These are phyloP conservation scores for Clausena lansium DNA, from an alignment of 345 rosid species.

Conservation along the genomic window DNA sequence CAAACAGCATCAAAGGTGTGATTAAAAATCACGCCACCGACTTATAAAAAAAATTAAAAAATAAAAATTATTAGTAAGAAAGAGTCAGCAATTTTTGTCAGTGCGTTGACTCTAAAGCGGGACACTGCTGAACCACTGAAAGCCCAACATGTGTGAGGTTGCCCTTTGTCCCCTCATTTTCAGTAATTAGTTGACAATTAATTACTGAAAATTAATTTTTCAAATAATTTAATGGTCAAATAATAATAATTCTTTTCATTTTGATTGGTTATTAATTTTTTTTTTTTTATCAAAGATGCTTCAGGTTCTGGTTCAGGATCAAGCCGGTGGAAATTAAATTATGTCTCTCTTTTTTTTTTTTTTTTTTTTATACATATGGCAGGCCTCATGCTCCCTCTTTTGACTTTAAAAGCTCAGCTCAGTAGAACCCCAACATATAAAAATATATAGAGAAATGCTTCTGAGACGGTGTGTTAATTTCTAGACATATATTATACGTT, in stretches of 20 bases:
- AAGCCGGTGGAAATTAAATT: constrained; percentile 23
- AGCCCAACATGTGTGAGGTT: background rate
- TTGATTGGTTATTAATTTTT: background rate
- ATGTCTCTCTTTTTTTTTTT: too few species aligned
- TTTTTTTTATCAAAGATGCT: background rate
- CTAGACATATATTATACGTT: background rate
- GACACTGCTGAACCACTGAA: background rate
- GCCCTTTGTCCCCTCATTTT: background rate
- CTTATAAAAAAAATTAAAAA: too few species aligned
- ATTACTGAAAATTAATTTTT: background rate
- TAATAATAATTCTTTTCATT: background rate
- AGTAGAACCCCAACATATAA: background rate
- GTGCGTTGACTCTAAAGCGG: background rate
- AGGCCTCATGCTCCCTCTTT: background rate
- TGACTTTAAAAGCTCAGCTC: background rate
- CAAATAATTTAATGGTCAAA: background rate
- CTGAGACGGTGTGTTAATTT: background rate
- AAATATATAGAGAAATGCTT: too few species aligned
- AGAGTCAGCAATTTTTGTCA: background rate
- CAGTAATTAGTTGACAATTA: too few species aligned
- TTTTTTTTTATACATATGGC: background rate
- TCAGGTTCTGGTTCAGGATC: background rate
- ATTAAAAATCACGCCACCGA: too few species aligned
- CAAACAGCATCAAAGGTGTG: too few species aligned
- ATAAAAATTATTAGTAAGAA: background rate